Percentiles rank a stretch among this genome's conserved stretches.
Evolutionary conservation across 441 rosid species (phyloP).

Genomic region (Isatis lusitanica): DNA sequence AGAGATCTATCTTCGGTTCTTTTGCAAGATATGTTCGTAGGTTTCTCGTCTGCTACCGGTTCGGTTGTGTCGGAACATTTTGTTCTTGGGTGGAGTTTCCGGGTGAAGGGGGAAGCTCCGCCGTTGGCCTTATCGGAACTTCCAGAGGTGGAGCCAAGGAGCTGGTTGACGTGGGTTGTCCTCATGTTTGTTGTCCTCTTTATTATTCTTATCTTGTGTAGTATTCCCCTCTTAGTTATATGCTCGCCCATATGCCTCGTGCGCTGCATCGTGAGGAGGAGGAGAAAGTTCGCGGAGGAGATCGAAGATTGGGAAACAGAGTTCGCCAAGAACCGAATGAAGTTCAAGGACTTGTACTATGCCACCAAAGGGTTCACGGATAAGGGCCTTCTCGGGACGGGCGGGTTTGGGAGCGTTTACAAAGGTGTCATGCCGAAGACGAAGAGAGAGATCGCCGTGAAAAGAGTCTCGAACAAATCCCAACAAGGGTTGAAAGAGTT

Average conservation of each 20-base stretch:
- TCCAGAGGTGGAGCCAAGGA: slow-evolving; percentile 29
- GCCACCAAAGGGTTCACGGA: slow-evolving; percentile 62
- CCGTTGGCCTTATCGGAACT: slow-evolving; percentile 50
- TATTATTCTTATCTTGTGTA: neutral
- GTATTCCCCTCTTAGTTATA: neutral
- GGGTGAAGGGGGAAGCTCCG: slow-evolving; percentile 46
- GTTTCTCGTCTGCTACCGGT: slow-evolving; percentile 77
- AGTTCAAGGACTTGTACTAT: slow-evolving; percentile 56
- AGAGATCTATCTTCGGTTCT: slow-evolving; percentile 58
- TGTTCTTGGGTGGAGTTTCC: slow-evolving; percentile 71
- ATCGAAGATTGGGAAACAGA: slow-evolving; percentile 73
- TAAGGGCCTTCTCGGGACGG: slow-evolving; percentile 55
- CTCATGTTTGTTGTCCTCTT: neutral
- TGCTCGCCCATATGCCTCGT: neutral
- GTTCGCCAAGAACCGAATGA: slow-evolving; percentile 49
- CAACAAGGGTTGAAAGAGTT: slow-evolving; percentile 76
- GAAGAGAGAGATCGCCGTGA: slow-evolving; percentile 59
- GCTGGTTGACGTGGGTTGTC: neutral
- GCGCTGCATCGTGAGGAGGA: neutral
- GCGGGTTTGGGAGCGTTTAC: slow-evolving; percentile 75
- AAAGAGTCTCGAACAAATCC: slow-evolving; percentile 66
- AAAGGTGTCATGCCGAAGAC: slow-evolving; percentile 51
- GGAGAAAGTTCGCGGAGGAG: slow-evolving; percentile 43
- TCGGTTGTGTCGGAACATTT: slow-evolving; percentile 50
- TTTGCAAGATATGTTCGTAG: slow-evolving; percentile 56